phyloP scores from a whole-genome alignment of 192 early-diverging fungal genomes.

The Gonapodya sp. region DNA sequence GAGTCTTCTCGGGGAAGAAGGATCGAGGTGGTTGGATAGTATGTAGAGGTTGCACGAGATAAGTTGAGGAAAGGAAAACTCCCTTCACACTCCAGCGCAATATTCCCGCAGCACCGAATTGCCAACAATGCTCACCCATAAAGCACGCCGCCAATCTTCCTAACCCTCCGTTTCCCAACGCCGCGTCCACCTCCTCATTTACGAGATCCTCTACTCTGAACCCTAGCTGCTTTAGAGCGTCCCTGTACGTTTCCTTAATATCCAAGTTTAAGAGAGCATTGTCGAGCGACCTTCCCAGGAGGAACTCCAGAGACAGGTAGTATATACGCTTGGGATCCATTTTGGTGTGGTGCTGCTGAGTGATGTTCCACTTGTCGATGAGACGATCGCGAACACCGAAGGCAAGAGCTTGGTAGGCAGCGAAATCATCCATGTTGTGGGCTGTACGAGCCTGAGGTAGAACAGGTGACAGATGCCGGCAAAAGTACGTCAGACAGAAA shows the following conservation, averaged over 20 bases:
- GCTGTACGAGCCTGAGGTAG: constrained; percentile 64
- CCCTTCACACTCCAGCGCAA: background rate
- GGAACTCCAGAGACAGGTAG: constrained; percentile 96
- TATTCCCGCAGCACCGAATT: background rate
- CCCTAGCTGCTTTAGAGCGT: constrained; percentile 65
- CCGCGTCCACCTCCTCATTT: constrained; percentile 90
- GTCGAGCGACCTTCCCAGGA: constrained; percentile 94
- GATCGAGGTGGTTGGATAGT: constrained; percentile 85
- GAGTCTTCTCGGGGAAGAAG: constrained; percentile 92
- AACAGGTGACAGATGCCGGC: background rate
- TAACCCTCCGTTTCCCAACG: constrained; percentile 94
- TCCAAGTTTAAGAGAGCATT: constrained; percentile 84
- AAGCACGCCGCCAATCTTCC: constrained; percentile 95
- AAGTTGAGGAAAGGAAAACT: background rate
- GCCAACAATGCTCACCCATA: constrained; percentile 40
- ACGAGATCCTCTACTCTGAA: constrained; percentile 89
- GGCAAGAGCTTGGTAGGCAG: constrained; percentile 87
- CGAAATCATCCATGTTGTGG: constrained; percentile 85
- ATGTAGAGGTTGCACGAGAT: constrained; percentile 18
- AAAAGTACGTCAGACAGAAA: constrained; percentile 3
- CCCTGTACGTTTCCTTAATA: constrained; percentile 67
- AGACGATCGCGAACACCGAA: constrained; percentile 85
- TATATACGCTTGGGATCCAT: constrained; percentile 88
- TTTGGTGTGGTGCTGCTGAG: constrained; percentile 74
- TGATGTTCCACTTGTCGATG: constrained; percentile 88